A percentile compares a stretch with the other conserved stretches of the same genome.
phyloP scores from a whole-genome alignment of 805 yeast genomes.

The Wickerhamiella azymoides region DNA sequence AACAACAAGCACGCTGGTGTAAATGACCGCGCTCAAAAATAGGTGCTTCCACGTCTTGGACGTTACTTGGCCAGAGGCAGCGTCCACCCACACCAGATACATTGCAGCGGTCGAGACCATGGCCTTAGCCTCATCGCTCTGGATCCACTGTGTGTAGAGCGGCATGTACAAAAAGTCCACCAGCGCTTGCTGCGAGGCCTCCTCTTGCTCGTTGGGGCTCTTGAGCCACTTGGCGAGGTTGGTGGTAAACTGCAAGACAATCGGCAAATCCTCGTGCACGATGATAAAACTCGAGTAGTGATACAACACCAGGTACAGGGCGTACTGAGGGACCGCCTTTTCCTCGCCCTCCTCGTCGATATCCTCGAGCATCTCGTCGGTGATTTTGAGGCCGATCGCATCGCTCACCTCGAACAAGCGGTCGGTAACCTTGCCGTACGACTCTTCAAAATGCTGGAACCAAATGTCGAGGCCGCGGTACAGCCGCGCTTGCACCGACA shows the following conservation, averaged over 20 bases:
- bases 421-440: slow-evolving; percentile 20
- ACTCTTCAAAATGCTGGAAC: slow-evolving; percentile 19
- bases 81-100: slow-evolving; percentile 19
- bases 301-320: slow-evolving; percentile 19
- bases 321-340: slow-evolving; percentile 19
- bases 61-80: slow-evolving; percentile 16
- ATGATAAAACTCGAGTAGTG: slow-evolving; percentile 21
- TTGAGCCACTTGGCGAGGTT: slow-evolving; percentile 17
- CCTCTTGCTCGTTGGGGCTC: slow-evolving; percentile 5
- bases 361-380: slow-evolving; percentile 12
- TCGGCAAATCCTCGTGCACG: slow-evolving; percentile 22
- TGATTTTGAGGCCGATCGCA: slow-evolving; percentile 14
- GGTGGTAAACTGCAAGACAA: slow-evolving; percentile 21
- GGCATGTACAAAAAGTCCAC: slow-evolving; percentile 21
- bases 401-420: slow-evolving; percentile 17
- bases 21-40: slow-evolving; percentile 20
- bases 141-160: slow-evolving; percentile 20
- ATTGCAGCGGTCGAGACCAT: slow-evolving; percentile 20
- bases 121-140: slow-evolving; percentile 20
- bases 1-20: slow-evolving; percentile 20
- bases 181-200: slow-evolving; percentile 10
- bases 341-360: slow-evolving; percentile 8
- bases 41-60: slow-evolving; percentile 13
- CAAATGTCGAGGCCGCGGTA: slow-evolving; percentile 24
- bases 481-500: slow-evolving; percentile 19